Evolutionary conservation across 75 land plant genomes (phyloP).

Genomic region (Pinus tabuliformis): DNA sequence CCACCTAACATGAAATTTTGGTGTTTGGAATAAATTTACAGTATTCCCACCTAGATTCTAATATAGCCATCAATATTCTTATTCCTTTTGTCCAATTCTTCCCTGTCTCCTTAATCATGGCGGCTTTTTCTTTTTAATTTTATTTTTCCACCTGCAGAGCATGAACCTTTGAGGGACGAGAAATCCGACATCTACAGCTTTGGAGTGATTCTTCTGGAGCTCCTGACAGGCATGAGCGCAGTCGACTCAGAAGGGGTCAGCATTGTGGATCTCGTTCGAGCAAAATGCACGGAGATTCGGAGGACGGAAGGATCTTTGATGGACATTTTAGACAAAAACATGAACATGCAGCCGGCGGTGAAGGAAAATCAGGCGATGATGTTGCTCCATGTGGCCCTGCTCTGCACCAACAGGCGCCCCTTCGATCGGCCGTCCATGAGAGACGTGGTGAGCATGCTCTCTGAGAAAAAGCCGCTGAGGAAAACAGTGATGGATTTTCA

Average conservation of each 20-base stretch:
- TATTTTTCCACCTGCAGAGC: conserved; percentile 13
- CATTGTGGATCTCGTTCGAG: conserved; percentile 20
- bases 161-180: conserved; percentile 21
- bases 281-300: conserved; percentile 9
- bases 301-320: conserved; percentile 20
- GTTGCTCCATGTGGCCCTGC: conserved; percentile 60
- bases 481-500: conserved; percentile 7
- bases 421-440: conserved; percentile 67
- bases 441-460: conserved; percentile 55
- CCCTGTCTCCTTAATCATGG: background rate
- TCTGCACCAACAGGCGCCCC: conserved; percentile 52
- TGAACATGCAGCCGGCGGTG: conserved; percentile 8
- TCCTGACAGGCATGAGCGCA: conserved; percentile 37
- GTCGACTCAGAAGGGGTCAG: conserved; percentile 9
- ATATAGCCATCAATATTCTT: background rate
- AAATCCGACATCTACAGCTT: conserved; percentile 44
- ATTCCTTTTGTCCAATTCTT: no score
- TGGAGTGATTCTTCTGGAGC: conserved; percentile 52
- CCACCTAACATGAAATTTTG: conserved; percentile 9
- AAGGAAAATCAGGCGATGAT: conserved; percentile 38
- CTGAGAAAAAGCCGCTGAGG: conserved; percentile 17
- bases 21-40: no score
- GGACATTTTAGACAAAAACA: conserved; percentile 24
- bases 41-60: no score
- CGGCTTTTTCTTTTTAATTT: background rate